These are phyloP conservation scores for Magnaporthales sp. DNA, from an alignment of 2,329 filamentous ascomycete genomes.

Conservation along the genomic window DNA sequence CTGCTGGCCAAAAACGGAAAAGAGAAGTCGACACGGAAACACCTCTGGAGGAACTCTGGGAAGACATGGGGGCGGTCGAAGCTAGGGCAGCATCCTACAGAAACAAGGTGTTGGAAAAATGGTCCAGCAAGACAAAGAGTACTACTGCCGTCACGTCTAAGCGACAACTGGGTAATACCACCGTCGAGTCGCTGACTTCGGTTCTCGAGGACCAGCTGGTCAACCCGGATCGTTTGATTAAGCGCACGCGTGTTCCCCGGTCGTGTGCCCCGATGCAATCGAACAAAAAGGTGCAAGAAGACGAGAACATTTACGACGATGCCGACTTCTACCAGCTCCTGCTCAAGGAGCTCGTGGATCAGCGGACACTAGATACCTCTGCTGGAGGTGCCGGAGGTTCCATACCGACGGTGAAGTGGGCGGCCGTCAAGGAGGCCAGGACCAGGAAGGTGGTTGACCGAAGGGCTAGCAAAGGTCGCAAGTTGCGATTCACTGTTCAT, in stretches of 20 bases:
- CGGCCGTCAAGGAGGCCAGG: conserved; percentile 68
- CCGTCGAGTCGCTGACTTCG: conserved; percentile 55
- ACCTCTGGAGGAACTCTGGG: conserved; percentile 60
- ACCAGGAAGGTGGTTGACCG: conserved; percentile 80
- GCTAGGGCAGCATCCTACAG: conserved; percentile 49
- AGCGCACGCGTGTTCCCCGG: conserved; percentile 60
- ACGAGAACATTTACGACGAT: conserved; percentile 73
- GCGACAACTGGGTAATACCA: conserved; percentile 39
- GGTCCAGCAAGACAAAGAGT: conserved; percentile 71
- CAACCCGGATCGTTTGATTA: conserved; percentile 57
- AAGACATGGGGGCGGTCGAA: conserved; percentile 60
- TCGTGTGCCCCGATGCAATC: conserved; percentile 69
- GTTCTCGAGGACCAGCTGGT: conserved; percentile 61
- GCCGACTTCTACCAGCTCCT: conserved; percentile 90
- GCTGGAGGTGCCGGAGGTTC: conserved; percentile 14
- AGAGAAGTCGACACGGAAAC: conserved; percentile 18
- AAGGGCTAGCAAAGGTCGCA: conserved; percentile 89
- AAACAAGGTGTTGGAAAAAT: conserved; percentile 73
- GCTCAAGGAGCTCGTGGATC: conserved; percentile 86
- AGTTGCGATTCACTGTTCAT: conserved; percentile 89
- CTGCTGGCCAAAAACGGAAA: conserved; percentile 54
- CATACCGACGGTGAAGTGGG: conserved; percentile 51
- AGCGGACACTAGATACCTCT: conserved; percentile 63
- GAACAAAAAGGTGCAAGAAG: conserved; percentile 45
- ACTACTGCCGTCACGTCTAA: conserved; percentile 46